Base-by-base conservation (phyloP, 176 grass and related monocot species). In the Eragrostis curvula region DNA sequence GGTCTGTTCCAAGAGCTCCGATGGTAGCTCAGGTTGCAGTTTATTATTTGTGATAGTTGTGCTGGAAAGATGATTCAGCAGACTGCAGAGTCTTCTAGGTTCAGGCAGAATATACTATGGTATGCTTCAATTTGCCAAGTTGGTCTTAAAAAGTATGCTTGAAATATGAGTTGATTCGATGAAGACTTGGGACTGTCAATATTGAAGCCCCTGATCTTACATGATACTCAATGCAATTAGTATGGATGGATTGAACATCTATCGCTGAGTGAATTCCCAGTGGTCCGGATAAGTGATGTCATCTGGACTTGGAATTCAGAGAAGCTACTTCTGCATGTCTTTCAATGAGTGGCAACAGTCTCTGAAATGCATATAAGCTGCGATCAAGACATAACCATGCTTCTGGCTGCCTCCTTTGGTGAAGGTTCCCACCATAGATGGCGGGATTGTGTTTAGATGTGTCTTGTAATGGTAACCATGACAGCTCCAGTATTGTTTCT, bases 101-200 rank as follows among this genome's bases (percentile, higher is more conserved):
- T 83, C 65, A 78, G 84, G 86, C 80, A 84, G 53, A 75, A 24
- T 58, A 89, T 70, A 77, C 66, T 82, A 83, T 68, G 77, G 71
- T 64, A 64, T 43, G 21, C 75, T 62, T 61, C 81, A 76, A 62
- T 82, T 41, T 71, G 79, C 46, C 65, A 40, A 75, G 70, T 73
- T 78, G 68, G 71, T 68, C 70, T 28, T 28, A 77, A 53, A 80
- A 71, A 24, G 60, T 51, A 59, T 77, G 7, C 3, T 53, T 6
- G 23, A 56, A 75, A 69, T 78, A n/a, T 29, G 39, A 59, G 29
- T 78, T 71, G 48, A 58, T 81, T 82, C 7, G 3, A 44, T 27
- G 71, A 56, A 85, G 36, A 47, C 50, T 81, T 28, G 21, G 46
- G 25, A 36, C 32, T 36, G 32, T 36, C 32, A 2, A 4, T 23